phyloP scores from a whole-genome alignment of 2,329 filamentous ascomycete species.

The Endocalyx cinctus region DNA sequence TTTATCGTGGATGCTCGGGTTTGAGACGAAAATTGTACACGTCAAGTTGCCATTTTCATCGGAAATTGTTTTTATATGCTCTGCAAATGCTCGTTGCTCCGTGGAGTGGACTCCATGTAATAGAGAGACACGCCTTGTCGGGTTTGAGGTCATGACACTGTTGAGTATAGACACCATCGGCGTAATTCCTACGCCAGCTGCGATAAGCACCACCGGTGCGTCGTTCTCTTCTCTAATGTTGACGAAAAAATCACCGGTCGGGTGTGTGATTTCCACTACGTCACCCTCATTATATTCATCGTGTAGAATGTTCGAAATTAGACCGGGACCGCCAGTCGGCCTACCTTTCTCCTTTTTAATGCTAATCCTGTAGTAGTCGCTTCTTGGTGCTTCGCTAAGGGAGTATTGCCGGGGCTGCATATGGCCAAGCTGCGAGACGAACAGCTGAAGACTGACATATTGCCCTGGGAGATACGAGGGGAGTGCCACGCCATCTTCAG shows the following conservation, averaged over 20 bases:
- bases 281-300: conserved; percentile 44
- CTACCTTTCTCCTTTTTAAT: conserved; percentile 59
- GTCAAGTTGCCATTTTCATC: conserved; percentile 42
- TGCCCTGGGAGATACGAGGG: conserved; percentile 65
- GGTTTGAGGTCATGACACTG: conserved; percentile 17
- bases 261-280: conserved; percentile 50
- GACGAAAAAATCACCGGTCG: conserved; percentile 59
- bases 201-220: conserved; percentile 59
- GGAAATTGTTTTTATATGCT: conserved; percentile 40
- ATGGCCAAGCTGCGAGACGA: conserved; percentile 58
- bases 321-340: conserved; percentile 34
- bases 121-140: conserved; percentile 50
- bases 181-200: conserved; percentile 65
- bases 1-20: conserved; percentile 37
- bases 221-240: conserved; percentile 39
- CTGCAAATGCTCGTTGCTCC: conserved; percentile 49
- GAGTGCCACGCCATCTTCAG: conserved; percentile 53
- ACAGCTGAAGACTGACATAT: conserved; percentile 63
- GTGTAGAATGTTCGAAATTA: conserved; percentile 52
- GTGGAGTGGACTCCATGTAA: conserved; percentile 55
- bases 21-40: conserved; percentile 54
- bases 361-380: conserved; percentile 64
- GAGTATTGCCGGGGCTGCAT: conserved; percentile 73
- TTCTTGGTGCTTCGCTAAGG: conserved; percentile 53
- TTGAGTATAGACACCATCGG: conserved; percentile 64